Evolutionary conservation across 768 basidiomycete species (phyloP), one percentile per base, ranked within the genome.

Genomic region (Suillus subluteus): DNA sequence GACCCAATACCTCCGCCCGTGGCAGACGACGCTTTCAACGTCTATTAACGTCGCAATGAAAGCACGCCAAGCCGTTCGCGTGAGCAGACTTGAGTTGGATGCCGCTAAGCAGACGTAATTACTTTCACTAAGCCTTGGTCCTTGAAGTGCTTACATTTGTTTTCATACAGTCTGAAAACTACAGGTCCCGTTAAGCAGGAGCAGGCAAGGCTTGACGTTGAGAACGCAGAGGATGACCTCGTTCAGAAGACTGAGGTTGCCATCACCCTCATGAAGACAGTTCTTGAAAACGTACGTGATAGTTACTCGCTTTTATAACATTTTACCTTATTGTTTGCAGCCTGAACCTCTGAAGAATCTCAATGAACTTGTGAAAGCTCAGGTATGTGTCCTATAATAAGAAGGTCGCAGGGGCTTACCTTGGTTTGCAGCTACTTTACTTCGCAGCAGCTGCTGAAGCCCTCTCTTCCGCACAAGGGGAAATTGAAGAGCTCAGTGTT

Each of bases 171-270:
- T 16, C 78, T 98, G 71, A 98, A 98, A 86, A 88, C 79, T 54
- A 90, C 94, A 1, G 77, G 74, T 67, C 88, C 92, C 0, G 79
- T 88, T 21, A 92, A 83, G 80, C 94, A 96, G 76, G 98, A 99
- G 75, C 95, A 98, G 62, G 93, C 95, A 5, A 83, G 93, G 58
- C 88, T 98, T 26, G 94, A 96, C 71, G 92, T 95, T 12, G 93
- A 95, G 86, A 95, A 95, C 68, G 92, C 93, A 11, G 93, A 95
- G 72, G 98, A 99, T 76, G 95, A 96, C 78, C 87, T 99, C 40
- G 98, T 99, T 6, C 96, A 96, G 76, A 95, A 95, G 84, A 99
- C 98, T 30, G 98, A 99, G 78, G 92, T 96, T 38, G 97, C 96
- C 1, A 98, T 98, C 72, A 93, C 92, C 3, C 86, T 95, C 54